Base-by-base conservation (phyloP, 257 asterid species). In the Solanum sitiens region DNA sequence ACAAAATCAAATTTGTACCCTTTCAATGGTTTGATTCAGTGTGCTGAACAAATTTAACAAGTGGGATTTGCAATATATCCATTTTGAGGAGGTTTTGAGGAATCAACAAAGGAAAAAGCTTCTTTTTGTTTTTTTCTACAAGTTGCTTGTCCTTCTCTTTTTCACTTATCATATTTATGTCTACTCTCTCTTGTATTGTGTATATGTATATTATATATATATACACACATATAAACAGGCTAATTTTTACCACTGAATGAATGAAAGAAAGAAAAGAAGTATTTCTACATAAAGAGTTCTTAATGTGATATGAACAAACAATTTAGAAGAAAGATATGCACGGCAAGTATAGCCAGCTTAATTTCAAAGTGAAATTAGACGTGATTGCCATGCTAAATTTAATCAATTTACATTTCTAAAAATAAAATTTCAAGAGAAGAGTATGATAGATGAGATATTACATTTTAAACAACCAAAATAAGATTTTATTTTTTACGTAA, bases 21-120 rank as follows among this genome's bases (percentile, higher is more conserved):
- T 96, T 87, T 96, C 99, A 47, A 95, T 95, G 76, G 92, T 77
- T 27, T 21, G 97, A 93, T 89, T 96, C 99, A 6, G 97, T 91
- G 39, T 92, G 90, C 89, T 93, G 93, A 23, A 95, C 74, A 83
- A 96, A 91, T 25, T 85, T 90, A 68, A 93, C 92, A 79, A 93
- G 83, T 3, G 94, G 91, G 92, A 87, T 89, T 92, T 14, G 88
- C 89, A 87, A 89, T 45, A 85, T 89, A 84, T 3, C 88, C 90
- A 86, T 87, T 42, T 5, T 90, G 93, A 2, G 92, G 77, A 11
- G 90, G 74, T 33, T 89, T 88, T 32, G 92, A 39, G 37, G 92
- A 27, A 86, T 90, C 94, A 47, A 88, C 93, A 45, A 76, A 79
- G 20, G 95, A 77, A 47, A 47, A 47, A 13, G 53, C 18, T 45